Percentiles rank a stretch among this genome's conserved stretches.
Evolutionary conservation across 176 grass and related monocot species (phyloP).

Genomic region (Avena eriantha): DNA sequence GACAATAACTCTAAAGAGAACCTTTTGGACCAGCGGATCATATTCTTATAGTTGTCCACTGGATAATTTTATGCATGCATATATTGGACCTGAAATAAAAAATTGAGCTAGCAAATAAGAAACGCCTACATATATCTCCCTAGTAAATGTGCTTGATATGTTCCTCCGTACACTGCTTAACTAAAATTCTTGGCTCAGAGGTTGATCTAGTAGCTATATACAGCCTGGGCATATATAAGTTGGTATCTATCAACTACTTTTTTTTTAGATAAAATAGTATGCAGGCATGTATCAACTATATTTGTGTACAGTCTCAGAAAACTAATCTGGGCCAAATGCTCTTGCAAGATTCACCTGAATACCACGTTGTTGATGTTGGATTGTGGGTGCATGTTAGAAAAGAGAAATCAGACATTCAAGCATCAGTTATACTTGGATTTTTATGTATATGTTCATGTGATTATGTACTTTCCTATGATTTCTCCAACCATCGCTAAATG

Average conservation of each 20-base stretch:
- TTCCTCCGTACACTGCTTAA: background rate
- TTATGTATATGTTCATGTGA: background rate
- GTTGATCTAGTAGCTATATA: background rate
- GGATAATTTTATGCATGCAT: background rate
- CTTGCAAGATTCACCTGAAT: slow-evolving; percentile 1
- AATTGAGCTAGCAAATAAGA: background rate
- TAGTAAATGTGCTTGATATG: background rate
- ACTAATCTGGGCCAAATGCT: background rate
- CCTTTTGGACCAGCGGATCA: slow-evolving; percentile 12
- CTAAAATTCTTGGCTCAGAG: no score
- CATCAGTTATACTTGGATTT: background rate
- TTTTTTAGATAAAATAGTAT: background rate
- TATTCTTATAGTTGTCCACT: background rate
- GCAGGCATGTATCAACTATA: background rate
- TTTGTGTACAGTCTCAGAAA: background rate
- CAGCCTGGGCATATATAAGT: background rate
- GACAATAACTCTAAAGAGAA: background rate
- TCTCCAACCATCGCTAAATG: background rate
- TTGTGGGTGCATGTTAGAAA: background rate
- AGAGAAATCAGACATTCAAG: background rate
- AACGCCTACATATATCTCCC: background rate
- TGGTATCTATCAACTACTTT: background rate
- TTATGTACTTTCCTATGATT: background rate
- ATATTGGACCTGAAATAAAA: background rate
- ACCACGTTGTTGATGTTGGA: background rate